Base-by-base conservation (phyloP, 805 yeast genomes). In the Monosporozyma aerobia region DNA sequence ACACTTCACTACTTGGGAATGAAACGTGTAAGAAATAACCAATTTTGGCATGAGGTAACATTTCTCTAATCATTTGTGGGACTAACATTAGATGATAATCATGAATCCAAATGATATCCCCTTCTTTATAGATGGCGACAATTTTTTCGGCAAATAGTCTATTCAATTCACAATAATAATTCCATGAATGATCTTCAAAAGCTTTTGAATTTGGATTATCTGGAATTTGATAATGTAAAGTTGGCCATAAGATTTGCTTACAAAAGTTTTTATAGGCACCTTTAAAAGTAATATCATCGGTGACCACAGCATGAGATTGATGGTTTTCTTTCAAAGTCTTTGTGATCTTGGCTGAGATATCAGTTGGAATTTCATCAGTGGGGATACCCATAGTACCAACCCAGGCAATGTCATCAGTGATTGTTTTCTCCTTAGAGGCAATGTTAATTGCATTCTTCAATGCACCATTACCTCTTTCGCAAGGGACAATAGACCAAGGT, bases 241-340 rank as follows among this genome's bases (percentile, higher is more conserved):
- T 88, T 33, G 99, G 99, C 98, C 98, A 94, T 56, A 94, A 73
- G 41, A 94, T 87, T 63, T 90, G 95, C 69, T 94, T 94, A 68
- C 97, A 92, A 67, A 86, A 94, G 50, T 88, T 87, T 53, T 81
- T 82, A 68, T 94, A 94, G 64, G 90, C 96, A 22, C 97, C 97
- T 62, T 85, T 86, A 60, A 89, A 88, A 0, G 89, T 82, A 32
- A 80, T 69, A 68, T 94, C 98, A 58, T 79, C 80, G 2, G 92
- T 82, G 54, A 80, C 81, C 2, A 90, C 87, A 0, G 89, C 81
- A 54, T 77, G 78, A 43, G 84, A 79, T 53, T 79, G 63, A 64
- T 79, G 83, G 2, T 81, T 78, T 0, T 66, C 62, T 29, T 55
- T 56, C 51, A 87, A 68, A 41, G 72, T 73, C 0, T 60, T 57